These are phyloP conservation scores for Canna indica DNA, from an alignment of 176 grass and related monocot species.

Conservation along the genomic window DNA sequence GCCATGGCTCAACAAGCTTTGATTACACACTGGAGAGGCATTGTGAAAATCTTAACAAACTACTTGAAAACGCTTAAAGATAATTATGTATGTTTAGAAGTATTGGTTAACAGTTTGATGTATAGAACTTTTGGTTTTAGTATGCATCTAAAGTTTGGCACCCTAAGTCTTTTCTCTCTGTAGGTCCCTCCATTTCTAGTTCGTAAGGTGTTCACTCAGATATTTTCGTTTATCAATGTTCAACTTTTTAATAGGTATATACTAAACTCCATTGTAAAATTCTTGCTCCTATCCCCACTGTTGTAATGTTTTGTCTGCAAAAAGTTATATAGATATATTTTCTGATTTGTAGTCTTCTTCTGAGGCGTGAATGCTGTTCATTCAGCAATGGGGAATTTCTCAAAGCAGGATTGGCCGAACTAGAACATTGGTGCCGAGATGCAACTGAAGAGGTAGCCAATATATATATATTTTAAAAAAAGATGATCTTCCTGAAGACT, in stretches of 20 bases:
- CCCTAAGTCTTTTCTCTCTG: constrained; percentile 20
- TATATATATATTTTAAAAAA: neutral
- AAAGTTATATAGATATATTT: constrained; percentile 19
- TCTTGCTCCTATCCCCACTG: neutral
- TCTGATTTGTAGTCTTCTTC: constrained; percentile 55
- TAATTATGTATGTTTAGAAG: constrained; percentile 53
- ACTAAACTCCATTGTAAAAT: constrained; percentile 13
- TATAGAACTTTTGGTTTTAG: constrained; percentile 5
- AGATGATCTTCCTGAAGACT: neutral
- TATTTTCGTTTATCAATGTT: constrained; percentile 98
- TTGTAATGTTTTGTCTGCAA: neutral
- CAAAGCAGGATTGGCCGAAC: constrained; percentile 92
- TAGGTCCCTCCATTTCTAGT: constrained; percentile 90
- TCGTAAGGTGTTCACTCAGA: constrained; percentile 90
- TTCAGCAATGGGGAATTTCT: constrained; percentile 99
- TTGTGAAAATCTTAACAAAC: constrained; percentile 80
- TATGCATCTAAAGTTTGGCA: constrained; percentile 10
- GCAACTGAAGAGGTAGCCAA: constrained; percentile 74
- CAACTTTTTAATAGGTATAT: constrained; percentile 95
- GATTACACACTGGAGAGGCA: constrained; percentile 94
- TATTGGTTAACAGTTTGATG: constrained; percentile 20
- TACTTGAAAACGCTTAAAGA: constrained; percentile 78
- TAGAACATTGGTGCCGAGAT: constrained; percentile 93
- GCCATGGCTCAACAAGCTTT: constrained; percentile 77
- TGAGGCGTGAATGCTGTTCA: constrained; percentile 93